Base-by-base conservation (phyloP, 2,329 filamentous ascomycete species). In the Phyllosticta citrichinensis region DNA sequence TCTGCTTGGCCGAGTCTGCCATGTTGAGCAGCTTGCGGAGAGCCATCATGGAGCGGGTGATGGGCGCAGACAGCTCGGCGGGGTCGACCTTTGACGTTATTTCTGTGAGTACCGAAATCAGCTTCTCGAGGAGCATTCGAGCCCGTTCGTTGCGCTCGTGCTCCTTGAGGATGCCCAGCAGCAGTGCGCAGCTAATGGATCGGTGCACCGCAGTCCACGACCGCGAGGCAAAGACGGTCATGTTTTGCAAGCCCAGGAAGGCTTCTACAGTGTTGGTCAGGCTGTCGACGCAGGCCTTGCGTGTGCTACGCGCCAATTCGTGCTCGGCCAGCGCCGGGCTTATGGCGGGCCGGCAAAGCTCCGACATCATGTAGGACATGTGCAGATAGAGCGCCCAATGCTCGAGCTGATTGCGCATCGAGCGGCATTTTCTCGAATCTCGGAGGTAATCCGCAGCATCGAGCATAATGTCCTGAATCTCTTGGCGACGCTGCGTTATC, bases 311-410 rank as follows among this genome's bases (percentile, higher is more conserved):
- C 64, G 70, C 74, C 51, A 78, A 69, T 52, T 78, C 77, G 57
- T 73, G 67, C 17, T 71, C 70, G 50, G 79, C 76, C 9, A 74
- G 75, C 52, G 75, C 73, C 10, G 80, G 76, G 66, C 82, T 84
- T 66, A 86, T 78, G 24, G 83, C 81, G 35, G 83, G 82, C 33
- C 83, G 79, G 67, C 81, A 85, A 33, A 86, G 79, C 70, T 86
- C 83, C 4, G 83, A 85, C 22, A 80, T 80, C 62, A 84, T 80
- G 69, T 86, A 86, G 8, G 82, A 84, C 20, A 81, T 80, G 67
- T 86, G 83, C 3, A 86, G 72, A 66, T 84, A 84, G 4, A 86
- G 68, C 0, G 81, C 82, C 70, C 83, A 81, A 63, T 84, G 80
- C 68, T 86, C 81, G 2, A 86, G 71, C 63, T 83, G 82, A 64